Conservation (phyloP, 805 yeast genomes). For the Brettanomyces custersianus region DNA sequence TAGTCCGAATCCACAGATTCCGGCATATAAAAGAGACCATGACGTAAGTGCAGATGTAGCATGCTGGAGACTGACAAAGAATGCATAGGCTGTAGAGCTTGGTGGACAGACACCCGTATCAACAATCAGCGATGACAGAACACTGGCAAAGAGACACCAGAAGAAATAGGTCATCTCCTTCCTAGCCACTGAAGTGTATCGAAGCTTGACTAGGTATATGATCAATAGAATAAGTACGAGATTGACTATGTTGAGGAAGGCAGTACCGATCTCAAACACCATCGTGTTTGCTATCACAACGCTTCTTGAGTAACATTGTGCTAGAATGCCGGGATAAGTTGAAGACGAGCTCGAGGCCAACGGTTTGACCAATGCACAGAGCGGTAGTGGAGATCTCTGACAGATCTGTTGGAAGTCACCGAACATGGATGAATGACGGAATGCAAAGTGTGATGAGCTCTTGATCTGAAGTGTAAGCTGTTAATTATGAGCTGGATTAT, state of each 20-base stretch:
- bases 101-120: conserved; percentile 94
- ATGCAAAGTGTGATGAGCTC: too few species aligned
- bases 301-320: conserved; percentile 77
- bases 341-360: conserved; percentile 19
- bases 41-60: conserved; percentile 70
- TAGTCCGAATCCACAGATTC: conserved; percentile 75
- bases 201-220: conserved; percentile 66
- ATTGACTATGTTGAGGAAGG: conserved; percentile 75
- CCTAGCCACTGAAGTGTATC: conserved; percentile 93
- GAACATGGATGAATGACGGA: conserved; percentile 49
- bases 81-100: conserved; percentile 63
- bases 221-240: conserved; percentile 58
- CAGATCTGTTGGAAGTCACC: conserved; percentile 63
- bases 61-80: conserved; percentile 74
- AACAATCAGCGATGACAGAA: conserved; percentile 62
- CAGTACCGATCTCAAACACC: conserved; percentile 82
- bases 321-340: conserved; percentile 52
- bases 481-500: too few species aligned
- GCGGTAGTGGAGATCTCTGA: conserved; percentile 59
- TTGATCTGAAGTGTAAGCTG: too few species aligned
- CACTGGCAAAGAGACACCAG: conserved; percentile 47
- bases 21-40: conserved; percentile 59
- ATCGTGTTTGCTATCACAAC: conserved; percentile 85
- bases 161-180: conserved; percentile 73
- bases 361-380: conserved; percentile 69